These are phyloP conservation scores for Diversispora eburnea DNA, from an alignment of 192 early-diverging fungal genomes.

Conservation along the genomic window DNA sequence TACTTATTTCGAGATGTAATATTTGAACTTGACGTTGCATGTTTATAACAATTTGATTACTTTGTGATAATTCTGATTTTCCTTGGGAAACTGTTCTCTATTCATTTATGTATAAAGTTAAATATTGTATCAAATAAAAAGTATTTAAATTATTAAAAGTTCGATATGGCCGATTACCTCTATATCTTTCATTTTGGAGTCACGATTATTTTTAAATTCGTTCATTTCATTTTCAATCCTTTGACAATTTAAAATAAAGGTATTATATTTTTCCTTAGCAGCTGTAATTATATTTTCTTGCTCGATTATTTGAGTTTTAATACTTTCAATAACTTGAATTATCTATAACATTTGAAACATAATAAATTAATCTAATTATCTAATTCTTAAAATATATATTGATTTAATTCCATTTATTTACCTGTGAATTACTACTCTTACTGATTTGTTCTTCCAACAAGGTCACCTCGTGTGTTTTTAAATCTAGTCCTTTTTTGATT, in stretches of 20 bases:
- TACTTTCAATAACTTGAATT: slow-evolving; percentile 50
- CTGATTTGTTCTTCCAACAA: slow-evolving; percentile 73
- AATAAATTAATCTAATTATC: background rate
- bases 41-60: slow-evolving; percentile 47
- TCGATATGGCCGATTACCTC: slow-evolving; percentile 39
- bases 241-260: slow-evolving; percentile 49
- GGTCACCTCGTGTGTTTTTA: slow-evolving; percentile 74
- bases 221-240: slow-evolving; percentile 84
- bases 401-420: slow-evolving; percentile 26
- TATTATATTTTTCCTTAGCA: slow-evolving; percentile 45
- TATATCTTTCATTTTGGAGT: slow-evolving; percentile 83
- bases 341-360: slow-evolving; percentile 38
- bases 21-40: slow-evolving; percentile 66
- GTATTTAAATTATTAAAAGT: slow-evolving; percentile 7
- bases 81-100: slow-evolving; percentile 62
- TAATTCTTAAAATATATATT: background rate
- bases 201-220: slow-evolving; percentile 84
- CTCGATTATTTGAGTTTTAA: slow-evolving; percentile 55
- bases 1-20: slow-evolving; percentile 65
- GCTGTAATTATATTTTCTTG: slow-evolving; percentile 39
- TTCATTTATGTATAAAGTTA: background rate
- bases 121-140: background rate
- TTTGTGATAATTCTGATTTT: slow-evolving; percentile 62
- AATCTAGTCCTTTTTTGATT: slow-evolving; percentile 60
- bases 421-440: slow-evolving; percentile 72